Evolutionary conservation across 495 filamentous ascomycete genomes (phyloP).

Genomic region (Pyrenopolyporus hunteri): DNA sequence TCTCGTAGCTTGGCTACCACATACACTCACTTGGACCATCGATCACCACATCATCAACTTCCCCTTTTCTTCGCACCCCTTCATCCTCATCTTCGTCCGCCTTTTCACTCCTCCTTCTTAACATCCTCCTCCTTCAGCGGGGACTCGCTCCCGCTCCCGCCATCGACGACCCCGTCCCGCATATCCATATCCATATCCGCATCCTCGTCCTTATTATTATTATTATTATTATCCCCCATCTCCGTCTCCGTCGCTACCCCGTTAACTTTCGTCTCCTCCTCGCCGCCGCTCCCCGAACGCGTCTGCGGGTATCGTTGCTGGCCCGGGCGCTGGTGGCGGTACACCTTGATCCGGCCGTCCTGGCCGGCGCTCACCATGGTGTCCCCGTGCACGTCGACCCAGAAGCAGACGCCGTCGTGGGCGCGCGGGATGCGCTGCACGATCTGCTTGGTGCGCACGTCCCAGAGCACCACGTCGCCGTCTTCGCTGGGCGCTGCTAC

Average conservation of each 20-base stretch:
- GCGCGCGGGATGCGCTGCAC: constrained; percentile 70
- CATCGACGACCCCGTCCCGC: neutral
- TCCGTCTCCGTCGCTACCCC: constrained; percentile 6
- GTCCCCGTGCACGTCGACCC: constrained; percentile 67
- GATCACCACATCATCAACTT: no score
- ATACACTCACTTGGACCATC: no score
- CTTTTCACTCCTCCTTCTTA: constrained; percentile 39
- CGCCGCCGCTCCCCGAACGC: no score
- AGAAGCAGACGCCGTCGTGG: constrained; percentile 82
- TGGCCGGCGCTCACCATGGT: constrained; percentile 56
- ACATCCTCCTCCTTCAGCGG: constrained; percentile 41
- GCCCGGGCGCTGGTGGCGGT: no score
- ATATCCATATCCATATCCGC: neutral
- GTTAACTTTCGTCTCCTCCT: constrained; percentile 4
- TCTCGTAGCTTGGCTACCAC: no score
- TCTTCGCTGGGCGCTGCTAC: constrained; percentile 87
- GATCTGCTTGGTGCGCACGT: constrained; percentile 81
- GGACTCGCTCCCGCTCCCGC: constrained; percentile 3
- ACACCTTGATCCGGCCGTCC: constrained; percentile 51
- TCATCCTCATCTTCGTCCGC: neutral
- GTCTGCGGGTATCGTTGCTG: no score
- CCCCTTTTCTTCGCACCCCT: neutral
- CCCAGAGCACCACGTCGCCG: constrained; percentile 85
- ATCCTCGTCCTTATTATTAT: neutral
- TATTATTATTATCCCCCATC: no score